Percentiles rank a stretch among this genome's conserved stretches.
These are phyloP conservation scores for Blastomyces emzantsi DNA, from an alignment of 2,329 filamentous ascomycete species.

Conservation along the genomic window DNA sequence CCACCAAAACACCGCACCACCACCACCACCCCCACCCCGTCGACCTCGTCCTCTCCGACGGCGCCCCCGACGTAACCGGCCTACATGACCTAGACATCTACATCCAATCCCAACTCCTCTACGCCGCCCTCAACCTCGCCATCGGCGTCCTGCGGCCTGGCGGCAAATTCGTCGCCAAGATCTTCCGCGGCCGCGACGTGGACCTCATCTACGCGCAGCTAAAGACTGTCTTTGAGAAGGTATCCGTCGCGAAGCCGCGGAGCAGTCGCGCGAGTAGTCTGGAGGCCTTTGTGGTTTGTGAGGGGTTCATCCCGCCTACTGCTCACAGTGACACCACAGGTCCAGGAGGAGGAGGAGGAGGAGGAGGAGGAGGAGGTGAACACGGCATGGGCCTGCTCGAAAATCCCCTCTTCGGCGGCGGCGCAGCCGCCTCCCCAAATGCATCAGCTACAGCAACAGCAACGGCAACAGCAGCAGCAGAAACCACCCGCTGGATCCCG, in stretches of 20 bases:
- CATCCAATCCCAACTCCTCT: conserved; percentile 90
- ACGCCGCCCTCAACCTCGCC: conserved; percentile 85
- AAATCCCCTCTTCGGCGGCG: neutral
- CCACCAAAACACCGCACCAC: conserved; percentile 24
- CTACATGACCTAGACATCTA: conserved; percentile 98
- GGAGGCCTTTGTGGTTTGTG: conserved; percentile 92
- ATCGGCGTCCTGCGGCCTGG: conserved; percentile 87
- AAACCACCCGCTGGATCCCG: conserved; percentile 68
- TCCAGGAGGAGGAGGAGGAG: neutral
- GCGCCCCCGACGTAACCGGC: conserved; percentile 91
- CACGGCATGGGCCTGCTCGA: conserved; percentile 26
- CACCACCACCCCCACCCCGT: conserved; percentile 62
- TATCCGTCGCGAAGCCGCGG: conserved; percentile 86
- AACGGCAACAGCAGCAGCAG: too few species aligned
- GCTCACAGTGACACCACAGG: neutral
- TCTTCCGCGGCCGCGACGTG: conserved; percentile 91
- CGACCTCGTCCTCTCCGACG: conserved; percentile 89
- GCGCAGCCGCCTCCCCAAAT: conserved; percentile 22
- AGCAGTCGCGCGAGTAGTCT: conserved; percentile 94
- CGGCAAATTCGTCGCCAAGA: conserved; percentile 96
- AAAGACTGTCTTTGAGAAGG: conserved; percentile 77
- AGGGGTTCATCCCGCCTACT: conserved; percentile 69
- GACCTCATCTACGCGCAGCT: conserved; percentile 91
- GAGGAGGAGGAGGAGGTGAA: neutral
- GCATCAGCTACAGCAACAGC: conserved; percentile 22